A percentile compares a stretch with the other conserved stretches of the same genome.
phyloP scores from a whole-genome alignment of 805 yeast genomes.

The Lachancea meyersii region DNA sequence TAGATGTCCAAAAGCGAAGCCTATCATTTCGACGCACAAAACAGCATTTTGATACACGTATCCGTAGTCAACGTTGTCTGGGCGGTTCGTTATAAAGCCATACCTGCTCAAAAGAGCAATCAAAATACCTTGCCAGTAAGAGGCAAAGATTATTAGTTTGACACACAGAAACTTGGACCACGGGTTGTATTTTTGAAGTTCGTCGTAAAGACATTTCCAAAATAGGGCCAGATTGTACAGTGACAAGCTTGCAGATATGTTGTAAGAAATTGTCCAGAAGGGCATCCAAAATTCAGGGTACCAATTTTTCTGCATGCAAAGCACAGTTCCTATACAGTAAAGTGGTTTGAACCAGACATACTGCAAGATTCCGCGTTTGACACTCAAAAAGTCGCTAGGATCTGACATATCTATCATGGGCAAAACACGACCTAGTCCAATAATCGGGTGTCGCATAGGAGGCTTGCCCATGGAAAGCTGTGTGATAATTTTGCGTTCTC shows the following conservation, averaged over 20 bases:
- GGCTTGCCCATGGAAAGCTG: conserved; percentile 61
- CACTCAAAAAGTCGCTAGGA: conserved; percentile 65
- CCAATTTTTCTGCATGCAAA: conserved; percentile 40
- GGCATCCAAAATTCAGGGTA: conserved; percentile 57
- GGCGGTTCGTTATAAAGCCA: conserved; percentile 36
- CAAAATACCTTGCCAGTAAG: conserved; percentile 91
- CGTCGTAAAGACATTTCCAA: conserved; percentile 84
- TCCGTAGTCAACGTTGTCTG: conserved; percentile 37
- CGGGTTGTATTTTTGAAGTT: conserved; percentile 74
- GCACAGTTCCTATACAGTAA: conserved; percentile 50
- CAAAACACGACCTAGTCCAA: conserved; percentile 41
- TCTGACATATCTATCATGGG: conserved; percentile 75
- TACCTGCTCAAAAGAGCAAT: conserved; percentile 47
- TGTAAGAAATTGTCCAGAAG: conserved; percentile 64
- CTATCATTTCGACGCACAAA: conserved; percentile 76
- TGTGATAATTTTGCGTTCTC: conserved; percentile 75
- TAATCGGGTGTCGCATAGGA: conserved; percentile 61
- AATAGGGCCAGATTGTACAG: conserved; percentile 81
- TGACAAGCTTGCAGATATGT: conserved; percentile 72
- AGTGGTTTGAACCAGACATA: conserved; percentile 93
- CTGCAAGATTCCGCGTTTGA: conserved; percentile 84
- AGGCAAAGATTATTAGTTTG: conserved; percentile 88
- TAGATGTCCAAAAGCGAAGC: conserved; percentile 87
- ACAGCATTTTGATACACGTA: conserved; percentile 68
- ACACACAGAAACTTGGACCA: conserved; percentile 91